phyloP scores from a whole-genome alignment of 345 rosid genomes.

The Cardamine resedifolia region DNA sequence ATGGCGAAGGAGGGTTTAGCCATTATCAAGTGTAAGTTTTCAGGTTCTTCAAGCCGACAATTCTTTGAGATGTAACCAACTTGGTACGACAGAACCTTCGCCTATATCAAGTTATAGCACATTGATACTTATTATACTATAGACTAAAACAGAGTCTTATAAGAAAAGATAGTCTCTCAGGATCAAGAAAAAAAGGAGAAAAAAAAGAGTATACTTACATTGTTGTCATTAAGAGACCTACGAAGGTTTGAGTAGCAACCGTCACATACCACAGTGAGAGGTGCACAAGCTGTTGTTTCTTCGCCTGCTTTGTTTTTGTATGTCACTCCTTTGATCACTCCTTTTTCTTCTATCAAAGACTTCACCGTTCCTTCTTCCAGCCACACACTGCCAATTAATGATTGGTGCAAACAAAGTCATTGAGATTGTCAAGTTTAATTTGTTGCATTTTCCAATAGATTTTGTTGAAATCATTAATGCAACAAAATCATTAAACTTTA shows the following conservation, averaged over 20 bases:
- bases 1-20: slow-evolving; percentile 45
- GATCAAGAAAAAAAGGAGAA: too few relatives aligned
- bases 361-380: slow-evolving; percentile 53
- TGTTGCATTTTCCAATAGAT: background rate
- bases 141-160: background rate
- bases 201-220: slow-evolving; percentile 30
- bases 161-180: too few relatives aligned
- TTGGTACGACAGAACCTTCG: slow-evolving; percentile 42
- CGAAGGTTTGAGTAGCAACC: slow-evolving; percentile 55
- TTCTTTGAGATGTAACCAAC: slow-evolving; percentile 52
- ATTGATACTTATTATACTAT: background rate
- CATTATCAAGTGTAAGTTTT: slow-evolving; percentile 45
- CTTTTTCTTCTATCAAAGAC: slow-evolving; percentile 51
- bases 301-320: slow-evolving; percentile 42
- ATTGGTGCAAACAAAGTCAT: background rate
- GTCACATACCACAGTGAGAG: slow-evolving; percentile 58
- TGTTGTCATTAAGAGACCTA: slow-evolving; percentile 46
- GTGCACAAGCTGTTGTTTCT: slow-evolving; percentile 44
- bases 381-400: slow-evolving; percentile 37
- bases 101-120: slow-evolving; percentile 37
- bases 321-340: slow-evolving; percentile 47
- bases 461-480: too few relatives aligned
- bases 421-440: background rate
- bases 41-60: slow-evolving; percentile 42
- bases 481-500: too few relatives aligned